Base-by-base conservation (phyloP, 2,329 filamentous ascomycete genomes). In the Cryphonectria nitschkei region DNA sequence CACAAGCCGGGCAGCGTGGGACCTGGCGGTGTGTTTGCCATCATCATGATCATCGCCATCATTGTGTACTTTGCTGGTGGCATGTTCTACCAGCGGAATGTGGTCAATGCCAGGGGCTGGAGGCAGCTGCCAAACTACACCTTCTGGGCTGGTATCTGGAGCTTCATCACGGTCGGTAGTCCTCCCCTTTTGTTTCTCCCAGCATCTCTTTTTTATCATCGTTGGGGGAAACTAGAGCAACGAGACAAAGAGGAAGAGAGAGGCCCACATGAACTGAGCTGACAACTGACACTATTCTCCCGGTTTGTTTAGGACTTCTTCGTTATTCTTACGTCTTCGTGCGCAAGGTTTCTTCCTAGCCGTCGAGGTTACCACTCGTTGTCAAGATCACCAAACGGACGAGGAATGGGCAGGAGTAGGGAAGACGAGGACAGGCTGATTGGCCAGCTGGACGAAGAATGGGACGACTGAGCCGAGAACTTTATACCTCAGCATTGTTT, bases 381-480 rank as follows among this genome's bases (percentile, higher is more conserved):
- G 34, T 87, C 86, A 52, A 81, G 84, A 19, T 88, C 86, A 64
- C 83, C 86, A 14, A 85, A 80, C 74, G 83, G 85, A 54, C 81
- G 83, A 70, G 81, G 82, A 72, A 71, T 73, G 71, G 71, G 69
- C 37, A 79, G 85, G 75, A 84, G 84, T 76, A 80, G 85, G 69
- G 95, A 98, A 71, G 95, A 94, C 69, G 96, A 98, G 82, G 98
- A 98, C 80, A 85, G 94, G 74, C 82, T 98, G 76, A 98, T 99
- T 79, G 95, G 98, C 80, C 94, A 98, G 81, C 85, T 98, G 72
- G 96, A 98, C 77, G 95, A 98, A 80, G 95, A 98, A 79, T 98
- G 95, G 95, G 95, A 98, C 76, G 95, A 97, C 74, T 90, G 77
- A 80, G 66, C 19, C 22, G n/a, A n/a, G 19, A 6, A 8, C 22